These are phyloP conservation scores for Phaeomoniella chlamydospora DNA, from an alignment of 2,329 filamentous ascomycete genomes.

Conservation along the genomic window DNA sequence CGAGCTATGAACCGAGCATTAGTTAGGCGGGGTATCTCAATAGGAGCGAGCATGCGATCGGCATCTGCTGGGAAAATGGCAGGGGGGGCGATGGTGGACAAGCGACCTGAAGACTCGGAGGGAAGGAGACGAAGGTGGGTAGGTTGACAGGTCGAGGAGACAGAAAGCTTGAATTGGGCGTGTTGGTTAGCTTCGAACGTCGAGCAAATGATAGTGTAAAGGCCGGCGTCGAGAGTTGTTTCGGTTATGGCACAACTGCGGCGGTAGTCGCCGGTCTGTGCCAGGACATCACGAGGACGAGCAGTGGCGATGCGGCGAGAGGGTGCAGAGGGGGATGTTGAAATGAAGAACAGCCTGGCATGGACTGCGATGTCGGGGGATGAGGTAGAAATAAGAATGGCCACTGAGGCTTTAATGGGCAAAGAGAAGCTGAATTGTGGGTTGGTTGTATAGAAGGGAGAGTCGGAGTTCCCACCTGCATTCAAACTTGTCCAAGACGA, in stretches of 20 bases:
- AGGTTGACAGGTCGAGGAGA: constrained; percentile 44
- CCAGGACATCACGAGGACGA: constrained; percentile 59
- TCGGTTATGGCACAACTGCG: constrained; percentile 62
- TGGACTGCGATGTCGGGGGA: constrained; percentile 60
- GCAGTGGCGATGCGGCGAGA: constrained; percentile 50
- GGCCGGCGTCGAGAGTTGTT: constrained; percentile 49
- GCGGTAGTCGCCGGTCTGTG: constrained; percentile 78
- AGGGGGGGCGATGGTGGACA: constrained; percentile 45
- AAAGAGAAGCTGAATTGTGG: constrained; percentile 62
- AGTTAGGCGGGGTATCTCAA: constrained; percentile 41
- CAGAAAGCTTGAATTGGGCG: constrained; percentile 57
- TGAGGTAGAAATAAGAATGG: constrained; percentile 58
- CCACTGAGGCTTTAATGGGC: constrained; percentile 44
- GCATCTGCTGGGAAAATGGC: constrained; percentile 34
- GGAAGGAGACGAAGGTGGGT: constrained; percentile 46
- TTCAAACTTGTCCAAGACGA: constrained; percentile 65
- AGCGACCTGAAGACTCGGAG: constrained; percentile 59
- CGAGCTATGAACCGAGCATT: constrained; percentile 43
- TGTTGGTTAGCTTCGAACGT: constrained; percentile 28
- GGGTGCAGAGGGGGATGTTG: constrained; percentile 16
- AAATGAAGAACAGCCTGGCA: constrained; percentile 65
- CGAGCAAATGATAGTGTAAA: constrained; percentile 35
- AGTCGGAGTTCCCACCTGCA: constrained; percentile 72
- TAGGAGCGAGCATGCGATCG: constrained; percentile 38
- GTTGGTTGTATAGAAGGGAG: constrained; percentile 64